Evolutionary conservation across 345 rosid species (phyloP), one percentile per base, ranked within the genome.

Genomic region (Cardamine resedifolia): DNA sequence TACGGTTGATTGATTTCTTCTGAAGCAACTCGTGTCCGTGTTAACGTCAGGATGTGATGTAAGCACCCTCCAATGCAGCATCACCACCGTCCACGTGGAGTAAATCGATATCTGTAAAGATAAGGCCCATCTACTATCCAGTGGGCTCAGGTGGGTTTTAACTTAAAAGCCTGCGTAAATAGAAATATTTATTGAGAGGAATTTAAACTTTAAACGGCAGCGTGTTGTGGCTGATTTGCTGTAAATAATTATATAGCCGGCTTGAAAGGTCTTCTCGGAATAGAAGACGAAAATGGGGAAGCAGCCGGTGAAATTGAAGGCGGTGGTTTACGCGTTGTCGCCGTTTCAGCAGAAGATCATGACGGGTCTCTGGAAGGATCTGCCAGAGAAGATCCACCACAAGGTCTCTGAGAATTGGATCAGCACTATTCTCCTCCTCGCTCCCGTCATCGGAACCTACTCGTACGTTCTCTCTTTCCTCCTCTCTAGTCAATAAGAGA

Each of bases 381-480:
- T 88, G 5, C 85, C 96, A 0, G 67, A 47, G 55, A 91, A 88
- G 92, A 81, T 91, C 78, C 81, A 79, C 41, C 97, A 91, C 83
- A 91, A 91, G 86, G 83, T 91, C 76, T 77, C 90, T 56, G 96
- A 91, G 75, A 91, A 88, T 68, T 90, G 97, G 97, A 77, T 87
- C 84, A 85, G 81, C 76, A 79, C 92, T 78, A 63, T 72, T 53
- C 90, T 89, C 75, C 86, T 91, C 36, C 83, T 91, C 58, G 56
- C 72, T 33, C 97, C 97, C 23, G 75, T 88, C 73, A 44, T 89
- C 75, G 91, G 90, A 82, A 76, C 81, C 62, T 87, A 85, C 78
- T 0, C 85, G 96, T 90, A 75, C 18, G 74, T 28, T 36, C 7
- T 71, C 45, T 60, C 57, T 52, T 10, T 43, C 9, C 15, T 28